These are phyloP conservation scores for Ustilago esculenta DNA, from an alignment of 1,284 basidiomycete species.

Conservation along the genomic window DNA sequence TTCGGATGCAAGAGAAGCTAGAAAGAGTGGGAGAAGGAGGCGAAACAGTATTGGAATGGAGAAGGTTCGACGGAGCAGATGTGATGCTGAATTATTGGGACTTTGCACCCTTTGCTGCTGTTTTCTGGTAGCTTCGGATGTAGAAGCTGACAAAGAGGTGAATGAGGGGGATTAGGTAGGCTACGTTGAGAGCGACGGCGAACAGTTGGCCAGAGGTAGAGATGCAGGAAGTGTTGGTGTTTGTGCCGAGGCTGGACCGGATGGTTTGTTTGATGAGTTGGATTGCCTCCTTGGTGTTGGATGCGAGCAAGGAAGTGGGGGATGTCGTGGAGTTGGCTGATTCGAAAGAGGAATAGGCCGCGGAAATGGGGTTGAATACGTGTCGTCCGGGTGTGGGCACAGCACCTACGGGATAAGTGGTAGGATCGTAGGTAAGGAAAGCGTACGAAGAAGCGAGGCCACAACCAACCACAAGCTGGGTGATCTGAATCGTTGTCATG, in stretches of 20 bases:
- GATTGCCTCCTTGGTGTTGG: slow-evolving; percentile 22
- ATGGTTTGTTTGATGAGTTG: slow-evolving; percentile 26
- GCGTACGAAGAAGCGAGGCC: slow-evolving; percentile 39
- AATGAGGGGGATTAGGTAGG: slow-evolving; percentile 55
- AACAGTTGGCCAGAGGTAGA: slow-evolving; percentile 38
- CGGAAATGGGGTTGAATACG: slow-evolving; percentile 26
- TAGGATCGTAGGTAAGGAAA: slow-evolving; percentile 43
- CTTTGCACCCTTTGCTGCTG: slow-evolving; percentile 37
- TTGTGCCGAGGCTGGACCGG: slow-evolving; percentile 8
- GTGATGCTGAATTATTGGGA: slow-evolving; percentile 9
- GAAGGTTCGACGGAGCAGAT: neutral
- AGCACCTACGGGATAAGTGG: slow-evolving; percentile 32
- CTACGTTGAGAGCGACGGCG: slow-evolving; percentile 44
- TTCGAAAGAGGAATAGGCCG: slow-evolving; percentile 16
- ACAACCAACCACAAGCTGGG: slow-evolving; percentile 55
- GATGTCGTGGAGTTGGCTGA: slow-evolving; percentile 9
- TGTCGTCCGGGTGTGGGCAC: slow-evolving; percentile 39
- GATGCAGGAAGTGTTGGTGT: slow-evolving; percentile 30
- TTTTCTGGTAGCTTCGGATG: slow-evolving; percentile 48
- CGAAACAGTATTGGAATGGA: too few species aligned
- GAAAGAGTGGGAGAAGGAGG: too few species aligned
- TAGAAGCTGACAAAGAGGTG: slow-evolving; percentile 60
- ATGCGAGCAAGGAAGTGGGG: neutral
- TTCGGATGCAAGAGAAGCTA: too few species aligned
- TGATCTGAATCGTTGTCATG: slow-evolving; percentile 62